Percentiles rank a stretch among this genome's conserved stretches.
phyloP scores from a whole-genome alignment of 2,329 filamentous ascomycete species.

The Pseudophaeomoniella oleicola region DNA sequence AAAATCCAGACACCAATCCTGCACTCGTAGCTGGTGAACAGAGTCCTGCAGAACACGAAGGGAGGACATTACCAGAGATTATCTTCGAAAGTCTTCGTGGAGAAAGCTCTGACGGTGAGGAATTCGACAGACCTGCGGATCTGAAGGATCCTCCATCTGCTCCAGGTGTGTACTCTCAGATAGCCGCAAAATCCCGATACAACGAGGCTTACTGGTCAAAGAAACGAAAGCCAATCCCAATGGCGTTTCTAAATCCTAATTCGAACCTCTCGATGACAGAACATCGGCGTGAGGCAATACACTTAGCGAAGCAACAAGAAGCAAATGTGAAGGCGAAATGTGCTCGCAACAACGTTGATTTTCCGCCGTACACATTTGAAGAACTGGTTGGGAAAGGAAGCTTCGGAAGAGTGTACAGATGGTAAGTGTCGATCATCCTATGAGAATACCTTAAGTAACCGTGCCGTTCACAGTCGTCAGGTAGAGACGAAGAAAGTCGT shows the following conservation, averaged over 20 bases:
- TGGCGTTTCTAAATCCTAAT: constrained; percentile 8
- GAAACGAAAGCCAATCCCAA: no score
- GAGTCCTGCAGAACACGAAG: background rate
- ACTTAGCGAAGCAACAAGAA: constrained; percentile 29
- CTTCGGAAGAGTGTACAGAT: constrained; percentile 37
- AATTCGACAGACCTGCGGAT: no score
- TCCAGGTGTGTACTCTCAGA: no score
- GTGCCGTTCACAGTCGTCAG: constrained; percentile 14
- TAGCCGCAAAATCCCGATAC: no score
- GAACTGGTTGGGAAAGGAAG: constrained; percentile 37
- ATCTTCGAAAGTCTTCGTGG: background rate
- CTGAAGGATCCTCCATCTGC: no score
- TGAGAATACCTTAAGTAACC: constrained; percentile 3
- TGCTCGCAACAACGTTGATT: constrained; percentile 26
- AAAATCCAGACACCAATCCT: no score
- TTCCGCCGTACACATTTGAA: constrained; percentile 33
- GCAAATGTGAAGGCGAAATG: constrained; percentile 31
- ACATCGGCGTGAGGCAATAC: constrained; percentile 33
- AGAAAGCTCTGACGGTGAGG: background rate
- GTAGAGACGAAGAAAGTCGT: constrained; percentile 25
- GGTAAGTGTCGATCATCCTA: constrained; percentile 13
- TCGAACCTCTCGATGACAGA: constrained; percentile 25
- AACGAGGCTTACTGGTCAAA: no score
- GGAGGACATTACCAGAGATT: background rate
- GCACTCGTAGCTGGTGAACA: no score